Conservation (phyloP, 257 asterid species). For the Oldenlandia corymbosa region DNA sequence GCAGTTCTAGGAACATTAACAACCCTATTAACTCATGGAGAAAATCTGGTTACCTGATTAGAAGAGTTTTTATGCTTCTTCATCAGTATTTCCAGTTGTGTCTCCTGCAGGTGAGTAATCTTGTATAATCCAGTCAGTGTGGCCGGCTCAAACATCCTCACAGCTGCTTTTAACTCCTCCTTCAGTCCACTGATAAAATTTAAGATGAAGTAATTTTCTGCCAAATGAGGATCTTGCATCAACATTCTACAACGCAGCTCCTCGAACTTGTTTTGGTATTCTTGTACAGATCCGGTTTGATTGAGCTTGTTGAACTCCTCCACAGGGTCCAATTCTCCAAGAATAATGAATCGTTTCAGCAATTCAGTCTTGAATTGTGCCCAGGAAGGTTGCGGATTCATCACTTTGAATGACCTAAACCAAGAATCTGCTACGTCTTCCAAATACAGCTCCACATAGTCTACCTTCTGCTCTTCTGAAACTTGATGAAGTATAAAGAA, state of each 20-base stretch:
- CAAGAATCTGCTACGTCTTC: background rate
- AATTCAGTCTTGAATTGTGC: background rate
- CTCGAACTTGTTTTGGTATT: background rate
- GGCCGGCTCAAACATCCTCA: background rate
- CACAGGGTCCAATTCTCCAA: background rate
- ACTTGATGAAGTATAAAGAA: background rate
- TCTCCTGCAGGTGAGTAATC: background rate
- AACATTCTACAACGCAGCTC: background rate
- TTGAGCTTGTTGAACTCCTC: background rate
- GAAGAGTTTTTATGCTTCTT: too few relatives aligned
- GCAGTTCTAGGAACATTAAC: background rate
- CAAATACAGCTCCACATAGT: background rate
- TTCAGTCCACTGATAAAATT: background rate
- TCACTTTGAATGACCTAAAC: background rate
- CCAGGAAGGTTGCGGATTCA: background rate
- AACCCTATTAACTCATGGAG: too few relatives aligned
- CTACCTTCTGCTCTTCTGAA: background rate
- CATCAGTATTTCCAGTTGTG: background rate
- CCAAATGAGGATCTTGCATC: background rate
- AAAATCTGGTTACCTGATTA: too few relatives aligned
- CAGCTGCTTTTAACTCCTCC: background rate
- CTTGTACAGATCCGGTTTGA: background rate
- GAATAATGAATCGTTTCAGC: background rate
- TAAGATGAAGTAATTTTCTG: background rate
- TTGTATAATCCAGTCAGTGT: background rate